A percentile compares a stretch with the other conserved stretches of the same genome.
These are phyloP conservation scores for Colletotrichum sp. DNA, from an alignment of 2,329 filamentous ascomycete genomes.

Conservation along the genomic window DNA sequence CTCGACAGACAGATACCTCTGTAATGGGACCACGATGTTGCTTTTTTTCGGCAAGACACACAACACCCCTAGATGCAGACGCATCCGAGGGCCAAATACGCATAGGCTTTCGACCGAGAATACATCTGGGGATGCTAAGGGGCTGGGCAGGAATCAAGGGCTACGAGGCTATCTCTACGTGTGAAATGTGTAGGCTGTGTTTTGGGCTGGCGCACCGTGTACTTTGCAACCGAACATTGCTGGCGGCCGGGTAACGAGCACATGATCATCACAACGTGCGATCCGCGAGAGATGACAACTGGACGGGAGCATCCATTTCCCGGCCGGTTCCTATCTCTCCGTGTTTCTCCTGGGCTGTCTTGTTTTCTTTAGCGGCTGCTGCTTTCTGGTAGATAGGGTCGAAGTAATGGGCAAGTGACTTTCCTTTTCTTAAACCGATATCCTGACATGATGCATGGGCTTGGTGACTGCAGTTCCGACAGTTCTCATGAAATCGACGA, in stretches of 20 bases:
- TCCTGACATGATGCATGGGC: too few species aligned
- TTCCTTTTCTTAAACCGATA: neutral
- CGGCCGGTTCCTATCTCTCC: neutral
- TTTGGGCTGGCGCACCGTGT: conserved; percentile 6
- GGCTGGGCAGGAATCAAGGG: neutral
- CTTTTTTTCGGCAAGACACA: neutral
- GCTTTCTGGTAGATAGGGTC: conserved; percentile 19
- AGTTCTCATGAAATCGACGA: neutral
- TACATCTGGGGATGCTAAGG: neutral
- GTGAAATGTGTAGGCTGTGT: conserved; percentile 2
- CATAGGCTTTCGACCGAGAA: neutral
- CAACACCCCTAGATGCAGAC: neutral
- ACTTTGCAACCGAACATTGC: conserved; percentile 10
- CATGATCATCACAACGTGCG: neutral
- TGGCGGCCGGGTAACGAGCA: neutral
- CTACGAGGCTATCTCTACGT: neutral
- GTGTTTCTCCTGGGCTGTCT: neutral
- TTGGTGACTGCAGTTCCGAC: neutral
- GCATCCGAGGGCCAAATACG: neutral
- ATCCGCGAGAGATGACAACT: neutral
- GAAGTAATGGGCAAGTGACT: conserved; percentile 19
- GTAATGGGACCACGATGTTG: conserved; percentile 17
- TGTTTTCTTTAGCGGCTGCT: neutral
- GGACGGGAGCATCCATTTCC: neutral
- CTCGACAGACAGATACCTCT: conserved; percentile 18